Conservation (phyloP, 1,284 basidiomycete species). For the Athelia sp. region DNA sequence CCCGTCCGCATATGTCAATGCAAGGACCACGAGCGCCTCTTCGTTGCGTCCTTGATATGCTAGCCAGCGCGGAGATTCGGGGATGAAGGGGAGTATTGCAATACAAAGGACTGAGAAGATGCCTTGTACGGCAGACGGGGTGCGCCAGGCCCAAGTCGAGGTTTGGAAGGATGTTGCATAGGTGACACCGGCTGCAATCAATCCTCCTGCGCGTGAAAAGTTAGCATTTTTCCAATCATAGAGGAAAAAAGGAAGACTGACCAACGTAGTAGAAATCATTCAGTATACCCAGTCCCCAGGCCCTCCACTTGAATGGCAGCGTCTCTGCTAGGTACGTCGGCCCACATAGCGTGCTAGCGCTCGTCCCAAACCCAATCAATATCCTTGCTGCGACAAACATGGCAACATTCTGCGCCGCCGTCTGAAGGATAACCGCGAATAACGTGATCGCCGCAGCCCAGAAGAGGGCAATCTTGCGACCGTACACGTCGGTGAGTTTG, state of each 20-base stretch:
- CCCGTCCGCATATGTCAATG: constrained; percentile 16
- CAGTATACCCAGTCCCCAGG: constrained; percentile 16
- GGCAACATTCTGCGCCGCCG: constrained; percentile 14
- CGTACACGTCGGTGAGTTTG: constrained; percentile 14
- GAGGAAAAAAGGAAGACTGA: constrained; percentile 1
- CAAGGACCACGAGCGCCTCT: constrained; percentile 13
- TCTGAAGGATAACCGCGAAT: constrained; percentile 14
- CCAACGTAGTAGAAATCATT: constrained; percentile 13
- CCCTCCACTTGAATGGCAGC: constrained; percentile 16
- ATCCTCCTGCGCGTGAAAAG: constrained; percentile 3
- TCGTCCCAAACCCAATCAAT: constrained; percentile 17
- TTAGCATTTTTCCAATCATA: background rate
- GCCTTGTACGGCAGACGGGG: constrained; percentile 24
- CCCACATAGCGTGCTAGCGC: constrained; percentile 14
- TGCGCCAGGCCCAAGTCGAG: constrained; percentile 25
- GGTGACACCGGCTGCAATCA: constrained; percentile 12
- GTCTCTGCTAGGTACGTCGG: constrained; percentile 19
- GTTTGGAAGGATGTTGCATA: constrained; percentile 15
- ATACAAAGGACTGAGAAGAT: constrained; percentile 23
- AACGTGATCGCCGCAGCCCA: constrained; percentile 7
- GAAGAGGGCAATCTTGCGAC: no score
- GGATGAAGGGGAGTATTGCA: constrained; percentile 19
- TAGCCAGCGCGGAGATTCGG: constrained; percentile 22
- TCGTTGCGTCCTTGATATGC: constrained; percentile 19
- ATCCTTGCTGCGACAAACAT: constrained; percentile 16